A percentile compares a stretch with the other conserved stretches of the same genome.
These are phyloP conservation scores for Austroboletus niveus DNA, from an alignment of 1,284 basidiomycete genomes.

Conservation along the genomic window DNA sequence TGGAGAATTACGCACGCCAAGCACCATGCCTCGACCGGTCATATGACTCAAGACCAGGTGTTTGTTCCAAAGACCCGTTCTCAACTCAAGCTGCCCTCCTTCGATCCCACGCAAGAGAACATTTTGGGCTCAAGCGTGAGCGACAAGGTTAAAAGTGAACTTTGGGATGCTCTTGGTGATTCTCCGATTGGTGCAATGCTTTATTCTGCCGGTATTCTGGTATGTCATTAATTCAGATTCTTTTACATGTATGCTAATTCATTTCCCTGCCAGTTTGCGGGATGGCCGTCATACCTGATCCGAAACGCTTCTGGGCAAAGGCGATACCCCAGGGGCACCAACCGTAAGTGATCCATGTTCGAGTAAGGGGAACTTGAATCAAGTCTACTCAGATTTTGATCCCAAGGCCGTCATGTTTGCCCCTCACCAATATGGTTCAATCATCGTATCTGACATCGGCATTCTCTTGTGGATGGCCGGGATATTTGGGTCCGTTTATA, in stretches of 20 bases:
- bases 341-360: constrained; percentile 57
- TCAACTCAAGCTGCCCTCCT: constrained; percentile 60
- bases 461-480: constrained; percentile 69
- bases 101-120: constrained; percentile 71
- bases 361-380: neutral
- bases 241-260: constrained; percentile 1
- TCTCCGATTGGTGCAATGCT: constrained; percentile 82
- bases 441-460: constrained; percentile 87
- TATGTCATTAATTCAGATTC: constrained; percentile 35
- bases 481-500: constrained; percentile 59
- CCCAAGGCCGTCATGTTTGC: constrained; percentile 84
- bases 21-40: constrained; percentile 94
- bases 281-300: constrained; percentile 88
- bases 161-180: constrained; percentile 89
- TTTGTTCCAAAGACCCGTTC: constrained; percentile 91
- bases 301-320: constrained; percentile 87
- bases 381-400: constrained; percentile 64
- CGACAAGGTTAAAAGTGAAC: constrained; percentile 72
- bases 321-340: constrained; percentile 81
- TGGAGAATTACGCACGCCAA: constrained; percentile 97
- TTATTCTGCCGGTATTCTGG: constrained; percentile 69
- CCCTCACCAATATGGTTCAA: constrained; percentile 76
- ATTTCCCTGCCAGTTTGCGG: constrained; percentile 52
- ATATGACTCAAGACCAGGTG: constrained; percentile 96
- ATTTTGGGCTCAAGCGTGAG: constrained; percentile 67